Conservation (phyloP, 768 basidiomycete genomes). For the Naganishia randhawae region DNA sequence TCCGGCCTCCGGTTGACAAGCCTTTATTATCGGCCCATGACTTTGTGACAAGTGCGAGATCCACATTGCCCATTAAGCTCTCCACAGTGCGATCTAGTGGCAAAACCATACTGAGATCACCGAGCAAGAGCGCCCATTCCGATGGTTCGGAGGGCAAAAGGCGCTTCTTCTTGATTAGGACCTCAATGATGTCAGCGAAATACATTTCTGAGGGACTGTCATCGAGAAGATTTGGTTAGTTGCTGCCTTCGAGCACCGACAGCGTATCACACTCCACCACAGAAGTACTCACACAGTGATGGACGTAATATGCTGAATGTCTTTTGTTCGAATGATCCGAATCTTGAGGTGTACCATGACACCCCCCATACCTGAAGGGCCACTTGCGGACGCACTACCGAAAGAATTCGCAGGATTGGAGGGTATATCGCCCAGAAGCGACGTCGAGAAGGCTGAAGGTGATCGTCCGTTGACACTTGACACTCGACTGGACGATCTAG, state of each 20-base stretch:
- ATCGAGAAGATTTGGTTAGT: not conserved
- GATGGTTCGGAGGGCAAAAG: slow-evolving; percentile 53
- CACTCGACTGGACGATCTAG: slow-evolving; percentile 14
- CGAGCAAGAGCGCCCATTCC: slow-evolving; percentile 60
- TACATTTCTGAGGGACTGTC: slow-evolving; percentile 77
- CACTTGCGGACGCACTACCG: slow-evolving; percentile 53
- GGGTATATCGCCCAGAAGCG: slow-evolving; percentile 50
- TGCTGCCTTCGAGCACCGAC: not conserved
- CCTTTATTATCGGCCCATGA: slow-evolving; percentile 71
- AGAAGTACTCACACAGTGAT: slow-evolving; percentile 73
- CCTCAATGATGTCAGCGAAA: slow-evolving; percentile 89
- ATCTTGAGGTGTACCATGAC: slow-evolving; percentile 70
- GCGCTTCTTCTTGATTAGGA: slow-evolving; percentile 51
- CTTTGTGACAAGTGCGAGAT: slow-evolving; percentile 74
- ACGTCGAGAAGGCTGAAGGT: slow-evolving; percentile 46
- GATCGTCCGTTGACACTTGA: slow-evolving; percentile 15
- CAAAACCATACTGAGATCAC: slow-evolving; percentile 58
- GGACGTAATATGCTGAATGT: slow-evolving; percentile 80
- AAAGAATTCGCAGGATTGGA: slow-evolving; percentile 38
- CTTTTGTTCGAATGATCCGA: slow-evolving; percentile 72
- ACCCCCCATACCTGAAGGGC: slow-evolving; percentile 56
- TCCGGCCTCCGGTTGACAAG: slow-evolving; percentile 54
- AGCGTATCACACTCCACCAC: no score
- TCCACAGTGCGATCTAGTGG: slow-evolving; percentile 96
- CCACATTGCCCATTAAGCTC: slow-evolving; percentile 79